Evolutionary conservation across 1,284 basidiomycete genomes (phyloP).

Genomic region (Ustilago tritici): DNA sequence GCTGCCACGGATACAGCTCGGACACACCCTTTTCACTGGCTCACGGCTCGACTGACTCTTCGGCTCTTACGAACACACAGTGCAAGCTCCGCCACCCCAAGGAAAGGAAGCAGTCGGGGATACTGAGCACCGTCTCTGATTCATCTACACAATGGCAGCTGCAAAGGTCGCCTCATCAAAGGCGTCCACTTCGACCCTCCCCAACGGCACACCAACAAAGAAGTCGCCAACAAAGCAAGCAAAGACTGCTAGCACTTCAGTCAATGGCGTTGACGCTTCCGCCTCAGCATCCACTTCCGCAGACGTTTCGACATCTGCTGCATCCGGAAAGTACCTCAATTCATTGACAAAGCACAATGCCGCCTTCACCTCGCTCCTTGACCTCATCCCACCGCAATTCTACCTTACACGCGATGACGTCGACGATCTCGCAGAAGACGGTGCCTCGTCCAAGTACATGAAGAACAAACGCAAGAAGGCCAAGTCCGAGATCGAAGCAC

Average conservation of each 20-base stretch:
- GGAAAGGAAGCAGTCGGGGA: too few species aligned
- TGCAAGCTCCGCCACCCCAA: neutral
- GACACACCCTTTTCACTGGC: neutral
- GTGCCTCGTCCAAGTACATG: constrained; percentile 56
- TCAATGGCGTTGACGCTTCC: constrained; percentile 13
- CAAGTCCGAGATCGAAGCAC: constrained; percentile 60
- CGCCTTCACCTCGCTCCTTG: constrained; percentile 59
- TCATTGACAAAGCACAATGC: constrained; percentile 56
- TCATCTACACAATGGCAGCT: constrained; percentile 31
- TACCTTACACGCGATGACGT: constrained; percentile 58
- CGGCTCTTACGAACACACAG: neutral
- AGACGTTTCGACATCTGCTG: constrained; percentile 15
- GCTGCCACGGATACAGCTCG: neutral
- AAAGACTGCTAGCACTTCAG: constrained; percentile 14
- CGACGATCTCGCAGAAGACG: constrained; percentile 48
- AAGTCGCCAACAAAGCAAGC: constrained; percentile 21
- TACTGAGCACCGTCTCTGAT: neutral
- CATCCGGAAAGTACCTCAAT: constrained; percentile 32
- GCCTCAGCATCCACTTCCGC: constrained; percentile 30
- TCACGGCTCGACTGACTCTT: neutral
- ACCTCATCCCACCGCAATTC: constrained; percentile 64
- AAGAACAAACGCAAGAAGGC: constrained; percentile 68
- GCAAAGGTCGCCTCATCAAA: constrained; percentile 30
- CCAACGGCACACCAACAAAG: constrained; percentile 24
- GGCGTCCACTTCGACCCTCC: constrained; percentile 15